Base-by-base conservation (phyloP, 2,329 filamentous ascomycete species). In the Thelonectria discophora region DNA sequence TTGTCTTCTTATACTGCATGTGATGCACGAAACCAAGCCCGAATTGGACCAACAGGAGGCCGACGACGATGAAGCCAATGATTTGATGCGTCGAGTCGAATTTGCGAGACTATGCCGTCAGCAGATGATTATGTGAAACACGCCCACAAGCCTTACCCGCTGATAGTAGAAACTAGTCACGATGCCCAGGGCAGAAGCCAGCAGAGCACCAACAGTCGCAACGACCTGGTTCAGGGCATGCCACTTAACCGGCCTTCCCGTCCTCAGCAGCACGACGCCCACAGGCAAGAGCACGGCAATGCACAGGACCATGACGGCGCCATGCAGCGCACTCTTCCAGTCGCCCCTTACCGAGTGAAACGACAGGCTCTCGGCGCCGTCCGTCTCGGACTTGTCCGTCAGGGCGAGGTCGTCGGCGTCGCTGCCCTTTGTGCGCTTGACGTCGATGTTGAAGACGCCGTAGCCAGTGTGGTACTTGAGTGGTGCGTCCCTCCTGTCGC, bases 61-160 rank as follows among this genome's bases (percentile, higher is more conserved):
- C 74, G 47, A 86, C 76, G 40, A 87, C 75, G 15, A 88, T 70
- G 58, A 86, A 78, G 9, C 87, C 87, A 58, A 90, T 75, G 51
- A 89, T 78, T 69, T 89, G 86, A 68, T 89, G 87, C 9, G 79
- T 74, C 1, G 80, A 80, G 46, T 79, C 80, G 73, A 86, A 85
- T 10, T 76, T 75, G 51, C 81, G 83, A 17, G 85, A 84, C 83
- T 87, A 20, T 17, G 11, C 17, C 24, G 63, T 69, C 37, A 72
- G 62, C 17, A 53, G 50, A 15, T 39, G 39, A 6, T 47, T 20
- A 8, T 5, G 2, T 24, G 11, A n/a, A 3, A n/a, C 3, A 24
- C 3, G 12, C 1, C 10, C 3, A n/a, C 3, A 17, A 3, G 17
- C 17, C 83, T 74, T 77, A 88, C 86, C 67, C 86, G 77, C 59